These are phyloP conservation scores for Cystoderma amianthinum DNA, from an alignment of 768 basidiomycete species.

Conservation along the genomic window DNA sequence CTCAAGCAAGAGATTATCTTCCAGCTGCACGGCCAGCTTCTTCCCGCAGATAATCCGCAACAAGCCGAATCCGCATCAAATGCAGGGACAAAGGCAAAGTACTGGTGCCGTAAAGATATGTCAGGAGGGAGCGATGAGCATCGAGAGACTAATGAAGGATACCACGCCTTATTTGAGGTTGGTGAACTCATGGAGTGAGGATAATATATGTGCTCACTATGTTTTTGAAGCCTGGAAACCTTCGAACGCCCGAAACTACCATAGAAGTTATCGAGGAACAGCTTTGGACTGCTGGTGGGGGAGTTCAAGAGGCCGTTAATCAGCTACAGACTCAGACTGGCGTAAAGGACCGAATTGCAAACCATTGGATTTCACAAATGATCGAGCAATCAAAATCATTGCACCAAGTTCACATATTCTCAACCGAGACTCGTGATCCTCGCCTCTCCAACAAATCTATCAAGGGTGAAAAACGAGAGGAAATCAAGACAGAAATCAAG, in stretches of 20 bases:
- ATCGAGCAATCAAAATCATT: conserved; percentile 5
- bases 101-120: conserved; percentile 15
- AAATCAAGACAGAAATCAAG: conserved; percentile 6
- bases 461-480: conserved; percentile 3
- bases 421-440: conserved; percentile 1
- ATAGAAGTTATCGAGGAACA: conserved; percentile 6
- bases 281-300: conserved; percentile 10
- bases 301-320: conserved; percentile 6
- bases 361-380: conserved; percentile 16
- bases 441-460: conserved; percentile 1
- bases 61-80: conserved; percentile 20
- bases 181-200: conserved; percentile 1
- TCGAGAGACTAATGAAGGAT: conserved; percentile 12
- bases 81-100: conserved; percentile 14
- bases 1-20: conserved; percentile 16
- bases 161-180: conserved; percentile 10
- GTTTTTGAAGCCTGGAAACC: conserved; percentile 3
- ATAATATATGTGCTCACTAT: not conserved
- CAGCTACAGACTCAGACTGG: conserved; percentile 13
- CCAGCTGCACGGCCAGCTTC: conserved; percentile 13
- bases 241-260: conserved; percentile 6
- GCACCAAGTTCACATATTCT: conserved; percentile 1
- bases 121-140: conserved; percentile 13
- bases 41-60: conserved; percentile 25
- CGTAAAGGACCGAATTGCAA: conserved; percentile 20